These are phyloP conservation scores for Nannizziopsis arthrosporioides DNA, from an alignment of 2,329 filamentous ascomycete genomes.

Conservation along the genomic window DNA sequence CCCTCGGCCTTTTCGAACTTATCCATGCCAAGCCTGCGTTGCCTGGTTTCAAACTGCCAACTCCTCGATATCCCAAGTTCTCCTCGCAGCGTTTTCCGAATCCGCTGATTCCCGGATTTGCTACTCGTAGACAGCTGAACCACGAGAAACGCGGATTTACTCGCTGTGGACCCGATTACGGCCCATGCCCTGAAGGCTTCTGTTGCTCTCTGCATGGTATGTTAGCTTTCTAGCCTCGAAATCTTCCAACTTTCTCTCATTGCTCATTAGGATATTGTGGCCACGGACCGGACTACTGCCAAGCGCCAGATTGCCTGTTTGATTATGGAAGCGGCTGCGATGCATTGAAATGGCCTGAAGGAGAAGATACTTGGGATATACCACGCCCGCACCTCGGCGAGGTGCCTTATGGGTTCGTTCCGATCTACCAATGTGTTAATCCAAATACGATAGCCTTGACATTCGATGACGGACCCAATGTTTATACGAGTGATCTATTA, in stretches of 20 bases:
- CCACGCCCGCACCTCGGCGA: slow-evolving; percentile 27
- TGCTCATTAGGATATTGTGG: slow-evolving; percentile 29
- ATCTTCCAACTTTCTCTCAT: not conserved
- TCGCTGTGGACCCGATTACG: slow-evolving; percentile 27
- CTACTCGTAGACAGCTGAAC: not conserved
- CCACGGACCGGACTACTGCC: slow-evolving; percentile 27
- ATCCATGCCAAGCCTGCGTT: not conserved
- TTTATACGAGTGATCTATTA: slow-evolving; percentile 50
- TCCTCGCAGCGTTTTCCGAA: slow-evolving; percentile 9
- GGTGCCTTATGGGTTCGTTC: slow-evolving; percentile 27
- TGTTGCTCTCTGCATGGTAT: slow-evolving; percentile 33
- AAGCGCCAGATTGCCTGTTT: slow-evolving; percentile 32
- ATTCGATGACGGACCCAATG: slow-evolving; percentile 55
- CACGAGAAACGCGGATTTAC: slow-evolving; percentile 8
- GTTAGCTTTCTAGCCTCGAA: slow-evolving; percentile 3
- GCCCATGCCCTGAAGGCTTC: slow-evolving; percentile 25
- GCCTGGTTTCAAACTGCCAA: not conserved
- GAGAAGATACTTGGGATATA: slow-evolving; percentile 26
- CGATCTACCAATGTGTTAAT: slow-evolving; percentile 32
- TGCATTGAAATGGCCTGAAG: slow-evolving; percentile 25
- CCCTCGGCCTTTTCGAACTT: not conserved
- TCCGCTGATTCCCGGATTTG: slow-evolving; percentile 11
- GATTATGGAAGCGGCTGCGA: slow-evolving; percentile 30
- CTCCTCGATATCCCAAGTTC: slow-evolving; percentile 2
- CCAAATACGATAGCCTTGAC: slow-evolving; percentile 53